A percentile compares a stretch with the other conserved stretches of the same genome.
phyloP scores from a whole-genome alignment of 208 protist genomes.

The Acanthamoeba comandoni region DNA sequence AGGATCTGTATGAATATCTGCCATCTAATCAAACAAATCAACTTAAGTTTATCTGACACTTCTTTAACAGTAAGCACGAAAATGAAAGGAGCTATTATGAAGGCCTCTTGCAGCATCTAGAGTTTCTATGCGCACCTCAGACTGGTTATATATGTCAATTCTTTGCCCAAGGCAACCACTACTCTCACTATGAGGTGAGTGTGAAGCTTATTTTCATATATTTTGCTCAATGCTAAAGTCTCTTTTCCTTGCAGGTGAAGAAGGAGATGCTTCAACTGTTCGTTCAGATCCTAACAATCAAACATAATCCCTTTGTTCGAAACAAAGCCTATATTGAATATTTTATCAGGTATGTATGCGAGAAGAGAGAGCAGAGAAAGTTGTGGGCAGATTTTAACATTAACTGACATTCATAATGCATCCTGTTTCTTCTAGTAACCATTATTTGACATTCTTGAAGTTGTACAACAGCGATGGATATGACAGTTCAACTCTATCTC shows the following conservation, averaged over 20 bases:
- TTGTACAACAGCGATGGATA: conserved; percentile 70
- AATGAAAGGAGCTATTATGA: no score
- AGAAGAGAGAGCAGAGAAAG: no score
- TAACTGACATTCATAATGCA: background rate
- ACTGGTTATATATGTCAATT: conserved; percentile 51
- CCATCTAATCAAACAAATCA: no score
- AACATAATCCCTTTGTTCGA: conserved; percentile 29
- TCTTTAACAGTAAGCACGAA: no score
- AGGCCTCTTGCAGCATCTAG: conserved; percentile 11
- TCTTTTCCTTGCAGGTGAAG: conserved; percentile 40
- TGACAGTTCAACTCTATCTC: conserved; percentile 41
- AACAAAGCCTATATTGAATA: conserved; percentile 61
- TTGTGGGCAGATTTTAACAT: background rate
- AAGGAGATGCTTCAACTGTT: conserved; percentile 71
- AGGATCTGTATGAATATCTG: no score
- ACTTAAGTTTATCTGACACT: no score
- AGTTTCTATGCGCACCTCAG: conserved; percentile 39
- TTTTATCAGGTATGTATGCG: conserved; percentile 52
- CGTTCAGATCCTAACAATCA: conserved; percentile 47
- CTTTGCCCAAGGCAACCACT: conserved; percentile 64
- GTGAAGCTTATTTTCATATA: background rate
- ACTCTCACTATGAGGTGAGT: conserved; percentile 35
- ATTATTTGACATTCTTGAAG: conserved; percentile 70
- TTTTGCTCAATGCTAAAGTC: background rate
- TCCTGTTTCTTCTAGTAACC: conserved; percentile 38